Evolutionary conservation across 208 protist species (phyloP), one percentile per base, ranked within the genome.

Genomic region (Trypanosomatidae sp.): DNA sequence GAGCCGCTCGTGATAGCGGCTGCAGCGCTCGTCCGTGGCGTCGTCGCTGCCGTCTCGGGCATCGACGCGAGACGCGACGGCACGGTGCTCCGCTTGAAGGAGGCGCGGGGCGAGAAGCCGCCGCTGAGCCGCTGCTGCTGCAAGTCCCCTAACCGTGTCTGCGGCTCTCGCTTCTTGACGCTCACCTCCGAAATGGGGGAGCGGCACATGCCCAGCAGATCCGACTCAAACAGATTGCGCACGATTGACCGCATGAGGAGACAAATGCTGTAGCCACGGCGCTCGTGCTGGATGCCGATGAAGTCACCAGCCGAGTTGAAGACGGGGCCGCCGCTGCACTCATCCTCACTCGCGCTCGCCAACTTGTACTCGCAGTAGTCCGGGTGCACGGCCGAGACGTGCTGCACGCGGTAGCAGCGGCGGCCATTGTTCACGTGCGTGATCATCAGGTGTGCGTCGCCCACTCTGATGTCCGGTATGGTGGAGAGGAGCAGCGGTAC

Each of bases 281-380:
- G 50, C 62, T 91, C 85, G 74, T 97, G 92, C 67, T 97, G 92
- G 46, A 97, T 44, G 6, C 90, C 92, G 30, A 97, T 80, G 83
- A 97, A 95, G 74, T 94, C 83, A 17, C 92, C 92, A 6, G 82
- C 71, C 50, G 71, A 76, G 67, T 91, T 83, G 78, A 97, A 97
- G 52, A 95, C 90, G 25, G 88, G 75, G 0, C 92, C 92, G 41
- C 92, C 92, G 66, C 92, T 97, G 73, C 84, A 88, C 66, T 71
- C 79, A 58, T 88, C 83, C 8, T 46, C 39, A 30, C 65, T 67
- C n/a, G 22, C 60, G 56, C 39, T 82, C 66, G 71, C 76, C 55
- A 83, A 77, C 66, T 84, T 79, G 73, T 97, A 97, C 41, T 76
- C 74, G 79, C 90, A 95, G 69, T 79, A 92, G 72, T 97, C 86